Base-by-base conservation (phyloP, 2,329 filamentous ascomycete species). In the Hypoxylon sp. region DNA sequence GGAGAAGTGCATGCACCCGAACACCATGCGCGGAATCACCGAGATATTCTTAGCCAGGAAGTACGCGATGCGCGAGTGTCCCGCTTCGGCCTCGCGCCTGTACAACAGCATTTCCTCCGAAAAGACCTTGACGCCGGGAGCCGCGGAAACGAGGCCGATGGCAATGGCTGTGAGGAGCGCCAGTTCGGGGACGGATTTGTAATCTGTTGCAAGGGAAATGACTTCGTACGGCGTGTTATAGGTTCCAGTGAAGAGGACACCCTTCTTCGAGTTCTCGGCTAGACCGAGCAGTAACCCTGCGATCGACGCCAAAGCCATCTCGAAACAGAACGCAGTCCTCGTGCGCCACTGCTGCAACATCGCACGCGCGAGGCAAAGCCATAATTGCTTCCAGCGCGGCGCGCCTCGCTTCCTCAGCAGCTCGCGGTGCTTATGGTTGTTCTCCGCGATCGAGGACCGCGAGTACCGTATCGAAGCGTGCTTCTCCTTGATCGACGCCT, bases 281-380 rank as follows among this genome's bases (percentile, higher is more conserved):
- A 88, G 78, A 0, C 87, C 87, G 5, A 88, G 84, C 3, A 88
- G 75, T 7, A 82, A 76, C 2, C 86, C 87, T 0, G 85, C 83
- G 1, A 88, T 74, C 0, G 80, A 79, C 4, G 83, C 84, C 34
- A 87, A 80, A 6, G 78, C 81, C 64, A 88, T 81, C 72, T 88
- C 86, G 61, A 86, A 84, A 72, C 81, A 82, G 74, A 88, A 82
- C 1, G 81, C 80, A 0, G 81, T 80, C 55, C 81, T 81, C 32
- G 80, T 77, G 27, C 87, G 85, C 67, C 83, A 84, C 75, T 89
- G 87, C 74, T 89, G 87, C 2, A 85, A 78, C 67, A 87, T 79
- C 4, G 85, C 81, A 2, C 87, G 82, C 2, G 74, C 70, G 39
- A 87, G 79, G 69, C 85, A 88, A 21, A 87, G 82, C 77, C 81